These are phyloP conservation scores for Phytophthora sansomeana DNA, from an alignment of 352 stramenopile species.

Conservation along the genomic window DNA sequence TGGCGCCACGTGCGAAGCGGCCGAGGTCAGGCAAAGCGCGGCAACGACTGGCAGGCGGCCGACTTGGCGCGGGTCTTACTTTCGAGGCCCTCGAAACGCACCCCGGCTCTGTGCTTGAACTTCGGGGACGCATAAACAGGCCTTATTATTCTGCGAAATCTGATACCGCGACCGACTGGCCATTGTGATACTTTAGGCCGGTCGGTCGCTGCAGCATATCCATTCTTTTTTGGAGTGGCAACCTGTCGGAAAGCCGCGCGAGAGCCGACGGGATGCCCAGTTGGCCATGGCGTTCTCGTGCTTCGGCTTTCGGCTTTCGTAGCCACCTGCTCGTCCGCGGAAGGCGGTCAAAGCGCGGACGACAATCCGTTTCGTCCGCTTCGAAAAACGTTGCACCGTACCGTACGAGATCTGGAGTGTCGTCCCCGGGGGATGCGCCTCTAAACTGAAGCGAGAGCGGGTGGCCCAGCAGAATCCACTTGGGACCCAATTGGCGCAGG, in stretches of 20 bases:
- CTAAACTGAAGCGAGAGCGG: slow-evolving; percentile 23
- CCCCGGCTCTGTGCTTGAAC: slow-evolving; percentile 34
- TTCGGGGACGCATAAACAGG: not conserved
- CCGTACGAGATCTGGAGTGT: slow-evolving; percentile 20
- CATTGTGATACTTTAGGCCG: not conserved
- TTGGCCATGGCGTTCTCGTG: too few relatives aligned
- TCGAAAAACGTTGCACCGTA: slow-evolving; percentile 3
- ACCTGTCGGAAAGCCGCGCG: too few relatives aligned
- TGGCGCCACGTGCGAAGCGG: slow-evolving; percentile 13
- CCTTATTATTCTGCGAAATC: not conserved
- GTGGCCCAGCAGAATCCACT: not conserved
- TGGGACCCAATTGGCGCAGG: too few relatives aligned
- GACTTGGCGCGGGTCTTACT: slow-evolving; percentile 11
- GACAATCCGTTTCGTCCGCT: not conserved
- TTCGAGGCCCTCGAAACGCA: slow-evolving; percentile 16
- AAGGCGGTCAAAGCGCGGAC: not conserved
- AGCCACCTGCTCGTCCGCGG: not conserved
- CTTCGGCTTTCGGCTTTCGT: not conserved
- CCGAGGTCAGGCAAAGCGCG: not conserved
- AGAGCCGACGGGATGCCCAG: too few relatives aligned
- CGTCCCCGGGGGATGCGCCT: slow-evolving; percentile 1
- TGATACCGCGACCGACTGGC: not conserved
- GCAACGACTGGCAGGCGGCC: slow-evolving; percentile 9
- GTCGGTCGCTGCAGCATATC: not conserved
- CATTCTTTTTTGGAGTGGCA: not conserved